A percentile compares a stretch with the other conserved stretches of the same genome.
Conservation (phyloP, 371 early-diverging fungal species). For the Mortierella sp. region DNA sequence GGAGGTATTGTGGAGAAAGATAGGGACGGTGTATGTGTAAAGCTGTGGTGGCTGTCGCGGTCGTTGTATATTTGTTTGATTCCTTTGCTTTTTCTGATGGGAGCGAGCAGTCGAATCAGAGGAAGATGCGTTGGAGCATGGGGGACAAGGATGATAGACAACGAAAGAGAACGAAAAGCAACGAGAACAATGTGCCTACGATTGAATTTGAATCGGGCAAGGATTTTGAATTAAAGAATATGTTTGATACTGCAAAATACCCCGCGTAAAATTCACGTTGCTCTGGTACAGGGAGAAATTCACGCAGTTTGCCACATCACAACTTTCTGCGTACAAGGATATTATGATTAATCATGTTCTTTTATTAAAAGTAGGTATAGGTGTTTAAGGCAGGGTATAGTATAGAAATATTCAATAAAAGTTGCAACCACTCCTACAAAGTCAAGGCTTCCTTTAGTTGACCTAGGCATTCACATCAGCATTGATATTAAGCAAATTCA, state of each 20-base stretch:
- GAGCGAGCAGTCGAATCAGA: conserved; percentile 1
- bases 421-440: no score
- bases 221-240: not conserved
- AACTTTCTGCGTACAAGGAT: no score
- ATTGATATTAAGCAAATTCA: not conserved
- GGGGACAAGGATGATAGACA: not conserved
- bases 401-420: no score
- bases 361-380: no score
- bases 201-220: not conserved
- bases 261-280: not conserved
- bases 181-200: not conserved
- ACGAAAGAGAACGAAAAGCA: not conserved
- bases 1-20: not conserved
- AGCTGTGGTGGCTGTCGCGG: not conserved
- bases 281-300: no score
- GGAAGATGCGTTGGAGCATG: not conserved
- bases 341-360: no score
- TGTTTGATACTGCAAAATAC: not conserved
- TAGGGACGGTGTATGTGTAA: not conserved
- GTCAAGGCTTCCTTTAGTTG: not conserved
- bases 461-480: conserved; percentile 12
- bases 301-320: no score
- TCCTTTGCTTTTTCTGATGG: conserved; percentile 2
- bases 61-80: not conserved
- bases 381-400: no score